A percentile compares a stretch with the other conserved stretches of the same genome.
Evolutionary conservation across 306 rosid species (phyloP).

Genomic region (Senna tora): DNA sequence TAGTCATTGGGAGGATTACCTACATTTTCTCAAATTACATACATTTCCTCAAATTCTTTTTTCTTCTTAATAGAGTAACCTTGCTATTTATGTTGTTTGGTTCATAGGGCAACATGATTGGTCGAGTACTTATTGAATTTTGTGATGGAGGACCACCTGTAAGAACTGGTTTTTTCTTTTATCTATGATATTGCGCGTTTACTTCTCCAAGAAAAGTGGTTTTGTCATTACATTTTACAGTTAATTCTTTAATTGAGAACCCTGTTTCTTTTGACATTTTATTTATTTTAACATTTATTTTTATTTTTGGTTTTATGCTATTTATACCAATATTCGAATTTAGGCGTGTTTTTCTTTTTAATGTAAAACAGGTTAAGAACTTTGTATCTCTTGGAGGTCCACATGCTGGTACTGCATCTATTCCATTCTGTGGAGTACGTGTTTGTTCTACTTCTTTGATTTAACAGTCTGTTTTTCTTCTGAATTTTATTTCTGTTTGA

Average conservation of each 20-base stretch:
- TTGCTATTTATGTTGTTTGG: conserved; percentile 22
- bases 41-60: not conserved
- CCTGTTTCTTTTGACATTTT: not conserved
- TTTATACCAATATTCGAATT: conserved; percentile 23
- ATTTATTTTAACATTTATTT: not conserved
- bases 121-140: conserved; percentile 77
- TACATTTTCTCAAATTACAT: not conserved
- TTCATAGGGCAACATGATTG: conserved; percentile 72
- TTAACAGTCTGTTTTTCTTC: conserved; percentile 20
- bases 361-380: conserved; percentile 65
- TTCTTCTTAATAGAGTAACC: too few species aligned
- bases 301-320: not conserved
- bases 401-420: conserved; percentile 79
- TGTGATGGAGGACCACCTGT: conserved; percentile 92
- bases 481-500: conserved; percentile 12
- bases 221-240: not conserved
- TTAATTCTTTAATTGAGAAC: not conserved
- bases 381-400: conserved; percentile 77
- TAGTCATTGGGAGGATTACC: not conserved
- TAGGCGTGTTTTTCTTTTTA: conserved; percentile 1
- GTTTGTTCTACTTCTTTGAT: conserved; percentile 32
- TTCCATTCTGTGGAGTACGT: conserved; percentile 74
- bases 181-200: conserved; percentile 20
- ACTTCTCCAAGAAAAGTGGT: conserved; percentile 21
- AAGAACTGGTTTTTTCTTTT: conserved; percentile 42